Base-by-base conservation (phyloP, 2,329 filamentous ascomycete species). In the Aureobasidium sp. region DNA sequence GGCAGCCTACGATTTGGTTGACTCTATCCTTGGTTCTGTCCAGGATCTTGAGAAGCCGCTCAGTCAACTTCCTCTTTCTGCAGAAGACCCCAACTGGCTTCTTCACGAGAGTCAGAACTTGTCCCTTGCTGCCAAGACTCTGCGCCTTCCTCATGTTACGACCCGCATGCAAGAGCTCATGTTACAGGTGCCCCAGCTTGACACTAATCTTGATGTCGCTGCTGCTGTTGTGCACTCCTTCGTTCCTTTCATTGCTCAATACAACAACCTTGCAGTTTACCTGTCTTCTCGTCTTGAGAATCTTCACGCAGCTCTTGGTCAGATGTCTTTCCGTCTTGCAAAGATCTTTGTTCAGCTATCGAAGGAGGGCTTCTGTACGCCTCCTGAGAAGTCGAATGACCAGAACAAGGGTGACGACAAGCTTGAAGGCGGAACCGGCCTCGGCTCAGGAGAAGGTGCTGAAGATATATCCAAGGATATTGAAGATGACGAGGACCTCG, bases 401-500 rank as follows among this genome's bases (percentile, higher is more conserved):
- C 63, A 70, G 0, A 64, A 70, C 22, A 62, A 69, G 27, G 64
- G 70, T 63, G 82, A 84, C 27, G 90, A 92, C 14, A 89, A 96
- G 68, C 79, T 97, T 33, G 93, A 99, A 74, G 86, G 85, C 40
- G 95, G 95, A 17, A 97, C 92, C 12, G 95, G 94, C 37, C 85
- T 99, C 27, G 95, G 94, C 22, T 94, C 97, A 49, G 95, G 94
- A 12, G 90, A 97, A 73, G 95, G 93, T 19, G 92, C 89, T 5
- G 92, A 99, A 71, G 93, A 99, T 73, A 97, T 99, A 66, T 97
- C 92, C 75, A 97, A 99, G 72, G 94, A 99, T 70, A 88, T 99
- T 50, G 85, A 90, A 65, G 88, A 93, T 17, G 93, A 99, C 64
- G 94, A 99, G 72, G 92, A 99, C 71, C 78, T 99, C 5, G 86